Conservation (phyloP, 805 yeast species). For the Lachancea quebecensis region DNA sequence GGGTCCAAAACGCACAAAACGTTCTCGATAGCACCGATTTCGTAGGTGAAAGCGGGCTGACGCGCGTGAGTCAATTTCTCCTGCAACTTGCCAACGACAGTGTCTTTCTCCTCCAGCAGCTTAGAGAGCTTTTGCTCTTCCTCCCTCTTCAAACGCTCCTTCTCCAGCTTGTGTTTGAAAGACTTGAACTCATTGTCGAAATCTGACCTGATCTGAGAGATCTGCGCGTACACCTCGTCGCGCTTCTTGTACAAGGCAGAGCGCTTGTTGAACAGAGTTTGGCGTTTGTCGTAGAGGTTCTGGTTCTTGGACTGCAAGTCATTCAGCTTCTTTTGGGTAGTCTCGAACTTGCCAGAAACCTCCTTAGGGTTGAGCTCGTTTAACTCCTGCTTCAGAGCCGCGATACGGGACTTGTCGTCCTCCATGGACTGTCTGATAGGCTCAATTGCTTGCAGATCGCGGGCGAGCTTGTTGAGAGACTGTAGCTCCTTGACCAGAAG, state of each 20-base stretch:
- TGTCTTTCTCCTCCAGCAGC: slow-evolving; percentile 43
- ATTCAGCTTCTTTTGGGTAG: slow-evolving; percentile 61
- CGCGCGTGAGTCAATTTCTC: slow-evolving; percentile 61
- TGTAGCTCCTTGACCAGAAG: slow-evolving; percentile 78
- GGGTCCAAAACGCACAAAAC: slow-evolving; percentile 75
- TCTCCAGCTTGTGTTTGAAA: slow-evolving; percentile 60
- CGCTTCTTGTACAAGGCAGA: slow-evolving; percentile 57
- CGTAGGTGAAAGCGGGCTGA: slow-evolving; percentile 79
- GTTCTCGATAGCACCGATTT: slow-evolving; percentile 68
- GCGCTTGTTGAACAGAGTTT: slow-evolving; percentile 57
- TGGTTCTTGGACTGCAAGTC: slow-evolving; percentile 55
- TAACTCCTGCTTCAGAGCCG: slow-evolving; percentile 64
- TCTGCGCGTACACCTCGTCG: slow-evolving; percentile 58
- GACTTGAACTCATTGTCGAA: slow-evolving; percentile 69
- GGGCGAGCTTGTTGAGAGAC: slow-evolving; percentile 69
- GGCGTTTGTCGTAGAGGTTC: slow-evolving; percentile 58
- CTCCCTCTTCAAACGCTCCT: slow-evolving; percentile 65
- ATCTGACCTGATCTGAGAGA: slow-evolving; percentile 63
- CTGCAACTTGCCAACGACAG: slow-evolving; percentile 56
- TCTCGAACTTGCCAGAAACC: slow-evolving; percentile 60
- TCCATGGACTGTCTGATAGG: slow-evolving; percentile 75
- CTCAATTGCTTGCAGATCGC: slow-evolving; percentile 68
- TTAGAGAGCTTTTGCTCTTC: slow-evolving; percentile 44
- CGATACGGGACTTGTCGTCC: slow-evolving; percentile 65
- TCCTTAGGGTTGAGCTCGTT: slow-evolving; percentile 52